Evolutionary conservation across 2,329 filamentous ascomycete genomes (phyloP).

Genomic region (Botrytis fabae): DNA sequence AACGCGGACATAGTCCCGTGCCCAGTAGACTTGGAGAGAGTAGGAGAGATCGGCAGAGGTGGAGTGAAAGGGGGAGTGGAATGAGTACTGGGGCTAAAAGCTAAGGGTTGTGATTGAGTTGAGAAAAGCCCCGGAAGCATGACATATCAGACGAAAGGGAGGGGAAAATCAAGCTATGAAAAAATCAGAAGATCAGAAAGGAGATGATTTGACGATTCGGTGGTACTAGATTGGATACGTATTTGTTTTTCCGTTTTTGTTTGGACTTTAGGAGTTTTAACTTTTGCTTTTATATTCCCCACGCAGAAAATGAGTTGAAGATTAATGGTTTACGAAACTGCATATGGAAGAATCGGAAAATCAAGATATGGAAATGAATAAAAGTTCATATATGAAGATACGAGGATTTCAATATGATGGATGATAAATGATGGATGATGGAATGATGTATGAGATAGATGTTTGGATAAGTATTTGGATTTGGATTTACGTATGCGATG

Average conservation of each 20-base stretch:
- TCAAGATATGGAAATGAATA: background rate
- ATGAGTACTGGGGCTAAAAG: background rate
- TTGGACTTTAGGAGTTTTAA: background rate
- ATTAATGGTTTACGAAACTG: background rate
- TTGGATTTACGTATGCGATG: background rate
- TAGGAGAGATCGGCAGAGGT: conserved; percentile 21
- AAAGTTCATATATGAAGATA: background rate
- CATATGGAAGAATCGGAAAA: background rate
- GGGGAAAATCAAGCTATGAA: background rate
- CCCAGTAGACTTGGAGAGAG: conserved; percentile 15
- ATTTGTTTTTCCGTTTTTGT: background rate
- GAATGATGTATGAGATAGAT: background rate
- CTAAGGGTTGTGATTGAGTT: background rate
- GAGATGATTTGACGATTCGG: background rate
- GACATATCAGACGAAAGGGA: background rate
- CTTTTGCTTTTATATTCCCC: background rate
- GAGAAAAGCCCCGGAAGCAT: background rate
- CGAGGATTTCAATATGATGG: background rate
- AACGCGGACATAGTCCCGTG: conserved; percentile 13
- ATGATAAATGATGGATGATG: background rate
- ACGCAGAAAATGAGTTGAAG: background rate
- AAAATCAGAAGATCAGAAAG: background rate
- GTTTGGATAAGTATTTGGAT: background rate
- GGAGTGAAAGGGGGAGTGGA: conserved; percentile 14
- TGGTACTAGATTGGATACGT: conserved; percentile 1